Percentiles rank a stretch among this genome's conserved stretches.
Conservation (phyloP, 2,329 filamentous ascomycete species). For the Coleophoma crateriformis region DNA sequence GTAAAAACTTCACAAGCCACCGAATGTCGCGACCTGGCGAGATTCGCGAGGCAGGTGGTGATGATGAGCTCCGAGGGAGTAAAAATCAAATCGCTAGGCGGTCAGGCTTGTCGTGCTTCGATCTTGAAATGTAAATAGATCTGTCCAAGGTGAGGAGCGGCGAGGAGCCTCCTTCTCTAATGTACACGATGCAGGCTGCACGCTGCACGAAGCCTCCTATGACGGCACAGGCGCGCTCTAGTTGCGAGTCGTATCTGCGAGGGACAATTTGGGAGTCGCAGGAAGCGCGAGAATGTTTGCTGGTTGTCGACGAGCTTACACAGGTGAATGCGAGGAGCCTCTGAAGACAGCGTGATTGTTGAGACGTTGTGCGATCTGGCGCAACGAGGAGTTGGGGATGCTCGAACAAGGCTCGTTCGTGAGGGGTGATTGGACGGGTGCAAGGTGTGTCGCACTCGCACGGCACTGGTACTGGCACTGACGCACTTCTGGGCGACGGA, state of each 20-base stretch:
- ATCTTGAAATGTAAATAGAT: not conserved
- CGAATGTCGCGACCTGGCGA: too few relatives aligned
- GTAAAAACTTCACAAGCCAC: not conserved
- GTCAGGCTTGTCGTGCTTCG: too few relatives aligned
- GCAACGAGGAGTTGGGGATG: not conserved
- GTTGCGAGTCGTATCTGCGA: not conserved
- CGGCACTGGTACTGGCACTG: not conserved
- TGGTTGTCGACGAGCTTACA: too few relatives aligned
- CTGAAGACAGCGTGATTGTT: not conserved
- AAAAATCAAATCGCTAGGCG: too few relatives aligned
- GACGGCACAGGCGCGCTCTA: not conserved
- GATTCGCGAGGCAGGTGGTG: too few relatives aligned
- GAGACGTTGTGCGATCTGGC: slow-evolving; percentile 1
- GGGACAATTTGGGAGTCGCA: not conserved
- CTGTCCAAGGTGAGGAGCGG: not conserved
- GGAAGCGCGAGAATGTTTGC: too few relatives aligned
- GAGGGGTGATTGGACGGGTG: not conserved
- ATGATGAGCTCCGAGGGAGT: too few relatives aligned
- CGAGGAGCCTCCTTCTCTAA: not conserved
- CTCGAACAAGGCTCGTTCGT: not conserved
- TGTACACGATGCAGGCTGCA: not conserved
- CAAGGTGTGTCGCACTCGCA: not conserved
- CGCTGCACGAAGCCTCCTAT: not conserved
- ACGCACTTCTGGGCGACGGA: not conserved
- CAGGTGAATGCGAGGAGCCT: too few relatives aligned